Evolutionary conservation across 306 rosid genomes (phyloP), one percentile per base, ranked within the genome.

Genomic region (Astragalus glycyphyllos): DNA sequence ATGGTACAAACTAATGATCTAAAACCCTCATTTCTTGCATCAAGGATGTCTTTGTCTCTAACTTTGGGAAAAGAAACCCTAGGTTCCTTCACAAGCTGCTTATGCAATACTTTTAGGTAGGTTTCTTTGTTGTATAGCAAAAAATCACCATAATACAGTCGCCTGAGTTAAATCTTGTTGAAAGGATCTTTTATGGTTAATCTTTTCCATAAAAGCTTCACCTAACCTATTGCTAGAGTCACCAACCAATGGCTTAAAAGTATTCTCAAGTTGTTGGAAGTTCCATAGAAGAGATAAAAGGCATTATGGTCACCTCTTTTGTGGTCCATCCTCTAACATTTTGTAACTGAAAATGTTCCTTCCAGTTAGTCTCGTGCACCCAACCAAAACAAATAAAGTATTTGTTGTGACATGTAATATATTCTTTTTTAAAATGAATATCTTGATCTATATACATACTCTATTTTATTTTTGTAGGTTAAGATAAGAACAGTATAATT

Each of bases 271-370:
- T 78, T 73, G 79, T 65, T 80, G 87, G 75, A 72, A 66, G 69
- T 56, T 71, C 71, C 71, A 81, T 62, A 71, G 60, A 3, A 78
- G 76, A 74, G 76, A 75, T 66, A 78, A 69, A 70, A 70, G 83
- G 63, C 75, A 75, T 74, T 58, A 75, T 79, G 74, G 81, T 71
- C 81, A 83, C 81, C 64, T 17, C 77, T 49, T 7, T 7, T 79
- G 86, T 84, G 88, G 88, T 81, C 88, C 88, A 77, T 78, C 7
- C 48, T 72, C 78, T 84, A 73, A 59, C 83, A 74, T 65, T 80
- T 66, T 54, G 73, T 66, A 76, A 76, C 79, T 76, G 76, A 77
- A 73, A 68, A 62, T 59, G 40, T 76, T 76, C 59, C 73, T 68
- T 69, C 82, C 57, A 46, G 73, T 60, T 75, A 75, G 73, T 75